Conservation (phyloP, 192 early-diverging fungal species). For the Backusella mclennaniae region DNA sequence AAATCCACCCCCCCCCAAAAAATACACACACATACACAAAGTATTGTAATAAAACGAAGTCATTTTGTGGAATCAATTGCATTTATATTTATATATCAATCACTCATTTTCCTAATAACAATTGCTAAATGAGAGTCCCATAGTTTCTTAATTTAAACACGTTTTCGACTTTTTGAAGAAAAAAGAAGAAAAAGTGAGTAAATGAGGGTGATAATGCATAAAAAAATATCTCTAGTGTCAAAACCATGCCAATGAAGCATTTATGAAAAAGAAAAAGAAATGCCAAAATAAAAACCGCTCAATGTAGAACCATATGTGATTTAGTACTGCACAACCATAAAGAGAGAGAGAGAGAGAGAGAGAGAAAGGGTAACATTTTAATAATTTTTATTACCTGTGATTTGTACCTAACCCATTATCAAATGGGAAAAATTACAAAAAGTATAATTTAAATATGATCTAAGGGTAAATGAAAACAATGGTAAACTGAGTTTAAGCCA, state of each 20-base stretch:
- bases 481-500: neutral
- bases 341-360: neutral
- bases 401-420: neutral
- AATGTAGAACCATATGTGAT: neutral
- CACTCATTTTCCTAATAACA: neutral
- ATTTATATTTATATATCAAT: neutral
- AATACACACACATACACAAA: neutral
- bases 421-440: neutral
- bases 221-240: neutral
- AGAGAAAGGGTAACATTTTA: neutral
- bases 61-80: neutral
- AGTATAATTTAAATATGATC: neutral
- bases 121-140: neutral
- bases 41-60: neutral
- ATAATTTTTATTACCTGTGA: neutral
- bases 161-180: neutral
- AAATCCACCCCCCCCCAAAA: neutral
- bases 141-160: neutral
- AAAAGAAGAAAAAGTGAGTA: neutral
- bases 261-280: neutral
- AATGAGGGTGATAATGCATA: neutral
- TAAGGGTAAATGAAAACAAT: neutral
- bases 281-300: neutral
- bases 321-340: neutral
- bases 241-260: neutral